Evolutionary conservation across 2,329 filamentous ascomycete species (phyloP).

Genomic region (Epichloe baconii): DNA sequence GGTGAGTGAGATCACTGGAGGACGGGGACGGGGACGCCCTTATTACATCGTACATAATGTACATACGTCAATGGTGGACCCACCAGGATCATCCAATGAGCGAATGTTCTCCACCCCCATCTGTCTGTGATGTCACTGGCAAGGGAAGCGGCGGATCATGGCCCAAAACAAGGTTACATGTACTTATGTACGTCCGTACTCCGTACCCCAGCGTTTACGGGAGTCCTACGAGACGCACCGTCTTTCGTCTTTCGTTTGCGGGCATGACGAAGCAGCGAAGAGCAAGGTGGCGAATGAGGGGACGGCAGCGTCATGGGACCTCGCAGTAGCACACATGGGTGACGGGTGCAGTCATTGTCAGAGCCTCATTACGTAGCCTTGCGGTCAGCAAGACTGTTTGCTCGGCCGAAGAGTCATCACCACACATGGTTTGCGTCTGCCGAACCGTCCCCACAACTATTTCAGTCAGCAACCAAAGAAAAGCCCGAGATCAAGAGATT

Average conservation of each 20-base stretch:
- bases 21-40: background rate
- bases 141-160: background rate
- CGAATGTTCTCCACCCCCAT: background rate
- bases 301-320: background rate
- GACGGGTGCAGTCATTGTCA: background rate
- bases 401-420: too few species aligned
- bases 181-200: too few species aligned
- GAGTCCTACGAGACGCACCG: background rate
- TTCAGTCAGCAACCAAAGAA: background rate
- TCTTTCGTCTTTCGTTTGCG: background rate
- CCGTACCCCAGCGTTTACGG: too few species aligned
- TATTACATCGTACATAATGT: too few species aligned
- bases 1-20: constrained; percentile 2
- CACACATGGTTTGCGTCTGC: background rate
- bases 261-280: background rate
- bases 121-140: constrained; percentile 2
- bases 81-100: background rate
- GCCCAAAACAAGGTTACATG: background rate
- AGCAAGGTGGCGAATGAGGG: background rate
- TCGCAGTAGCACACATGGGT: background rate
- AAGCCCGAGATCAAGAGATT: background rate
- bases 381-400: background rate
- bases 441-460: background rate
- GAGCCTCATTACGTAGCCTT: background rate
- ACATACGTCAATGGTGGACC: background rate